Percentiles rank a stretch among this genome's conserved stretches.
Conservation (phyloP, 139 green algal species). For the Micractinium sp. region DNA sequence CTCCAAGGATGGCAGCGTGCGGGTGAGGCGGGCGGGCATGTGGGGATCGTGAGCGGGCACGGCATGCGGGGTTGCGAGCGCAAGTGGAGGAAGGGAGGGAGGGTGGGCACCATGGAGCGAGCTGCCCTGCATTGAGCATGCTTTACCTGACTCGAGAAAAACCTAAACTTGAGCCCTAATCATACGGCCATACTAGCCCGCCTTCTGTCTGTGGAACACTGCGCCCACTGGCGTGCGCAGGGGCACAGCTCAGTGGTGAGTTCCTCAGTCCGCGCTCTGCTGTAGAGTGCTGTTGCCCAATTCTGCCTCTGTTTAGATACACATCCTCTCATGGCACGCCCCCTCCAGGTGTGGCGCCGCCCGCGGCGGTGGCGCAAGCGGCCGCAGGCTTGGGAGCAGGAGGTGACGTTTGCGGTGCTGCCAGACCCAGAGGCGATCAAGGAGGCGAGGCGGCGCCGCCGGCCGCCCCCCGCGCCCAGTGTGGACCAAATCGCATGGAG, state of each 20-base stretch:
- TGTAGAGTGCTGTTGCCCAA: too few relatives aligned
- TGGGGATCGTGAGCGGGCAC: neutral
- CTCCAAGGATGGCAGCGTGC: constrained; percentile 75
- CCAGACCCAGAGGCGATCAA: constrained; percentile 46
- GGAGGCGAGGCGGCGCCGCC: constrained; percentile 46
- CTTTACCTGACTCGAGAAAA: too few relatives aligned
- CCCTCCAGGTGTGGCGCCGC: constrained; percentile 48
- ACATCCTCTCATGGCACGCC: neutral
- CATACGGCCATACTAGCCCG: too few relatives aligned
- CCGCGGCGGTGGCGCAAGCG: constrained; percentile 28
- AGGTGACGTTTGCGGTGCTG: constrained; percentile 48
- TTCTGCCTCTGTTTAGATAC: neutral
- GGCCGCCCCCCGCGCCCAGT: constrained; percentile 35
- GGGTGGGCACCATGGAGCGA: neutral
- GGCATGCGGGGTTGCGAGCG: too few relatives aligned
- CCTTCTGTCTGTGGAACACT: neutral
- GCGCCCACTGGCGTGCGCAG: neutral
- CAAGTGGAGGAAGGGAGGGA: neutral
- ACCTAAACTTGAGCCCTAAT: too few relatives aligned
- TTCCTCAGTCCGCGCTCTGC: too few relatives aligned
- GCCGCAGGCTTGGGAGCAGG: constrained; percentile 51
- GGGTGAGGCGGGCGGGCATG: constrained; percentile 47
- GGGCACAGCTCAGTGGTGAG: too few relatives aligned
- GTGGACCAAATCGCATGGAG: constrained; percentile 79
- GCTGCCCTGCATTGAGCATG: too few relatives aligned